phyloP scores from a whole-genome alignment of 495 filamentous ascomycete genomes.

The Hapsidospora chrysogenum region DNA sequence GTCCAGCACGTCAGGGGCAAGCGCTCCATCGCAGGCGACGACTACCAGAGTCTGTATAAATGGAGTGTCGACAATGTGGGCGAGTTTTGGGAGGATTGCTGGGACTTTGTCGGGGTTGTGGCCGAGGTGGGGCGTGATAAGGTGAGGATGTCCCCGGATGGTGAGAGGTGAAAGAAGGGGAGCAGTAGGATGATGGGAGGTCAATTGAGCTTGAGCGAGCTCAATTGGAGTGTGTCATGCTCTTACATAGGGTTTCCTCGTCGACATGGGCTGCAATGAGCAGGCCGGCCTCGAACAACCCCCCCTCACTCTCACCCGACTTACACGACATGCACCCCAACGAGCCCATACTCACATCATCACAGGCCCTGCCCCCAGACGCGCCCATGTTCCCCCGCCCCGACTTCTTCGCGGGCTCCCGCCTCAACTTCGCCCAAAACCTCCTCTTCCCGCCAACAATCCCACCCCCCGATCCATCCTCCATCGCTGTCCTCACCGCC shows the following conservation, averaged over 20 bases:
- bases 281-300: no score
- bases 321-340: no score
- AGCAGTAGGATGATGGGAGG: no score
- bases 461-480: slow-evolving; percentile 27
- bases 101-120: slow-evolving; percentile 61
- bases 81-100: slow-evolving; percentile 73
- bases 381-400: slow-evolving; percentile 72
- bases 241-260: no score
- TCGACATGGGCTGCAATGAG: no score
- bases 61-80: slow-evolving; percentile 72
- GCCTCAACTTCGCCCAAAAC: slow-evolving; percentile 85
- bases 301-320: no score
- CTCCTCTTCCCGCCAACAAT: slow-evolving; percentile 53
- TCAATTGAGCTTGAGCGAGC: no score
- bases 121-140: not conserved
- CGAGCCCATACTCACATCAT: no score
- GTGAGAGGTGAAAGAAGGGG: no score
- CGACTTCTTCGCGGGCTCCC: slow-evolving; percentile 61
- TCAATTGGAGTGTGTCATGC: no score
- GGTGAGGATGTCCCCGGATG: no score
- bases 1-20: slow-evolving; percentile 50
- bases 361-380: slow-evolving; percentile 49
- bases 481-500: slow-evolving; percentile 54
- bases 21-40: slow-evolving; percentile 40
- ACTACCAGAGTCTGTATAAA: slow-evolving; percentile 54